Evolutionary conservation across 2,329 filamentous ascomycete species (phyloP).

Genomic region (Penicillium italicum): DNA sequence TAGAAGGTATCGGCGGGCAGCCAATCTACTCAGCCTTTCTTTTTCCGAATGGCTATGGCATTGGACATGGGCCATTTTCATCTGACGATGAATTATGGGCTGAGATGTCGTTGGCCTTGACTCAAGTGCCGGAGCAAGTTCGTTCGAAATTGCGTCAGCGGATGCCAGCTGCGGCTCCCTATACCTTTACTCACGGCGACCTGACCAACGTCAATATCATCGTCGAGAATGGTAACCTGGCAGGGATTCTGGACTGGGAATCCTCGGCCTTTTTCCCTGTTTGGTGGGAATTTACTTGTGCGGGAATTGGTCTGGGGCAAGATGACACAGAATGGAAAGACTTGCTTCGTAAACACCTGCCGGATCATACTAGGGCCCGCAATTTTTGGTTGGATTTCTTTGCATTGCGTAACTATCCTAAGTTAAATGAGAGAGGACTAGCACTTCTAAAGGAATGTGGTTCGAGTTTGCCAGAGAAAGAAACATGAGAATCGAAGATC

Average conservation of each 20-base stretch:
- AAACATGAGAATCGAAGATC: too few species aligned
- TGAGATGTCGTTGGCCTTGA: constrained; percentile 11
- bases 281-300: constrained; percentile 34
- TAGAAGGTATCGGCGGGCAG: constrained; percentile 15
- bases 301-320: neutral
- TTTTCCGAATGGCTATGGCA: neutral
- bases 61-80: constrained; percentile 11
- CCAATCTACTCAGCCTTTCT: constrained; percentile 18
- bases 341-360: neutral
- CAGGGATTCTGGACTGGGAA: constrained; percentile 43
- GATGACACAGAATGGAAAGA: neutral
- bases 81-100: constrained; percentile 17
- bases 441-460: too few species aligned
- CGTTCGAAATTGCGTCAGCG: constrained; percentile 10
- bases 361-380: neutral
- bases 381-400: neutral
- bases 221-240: neutral
- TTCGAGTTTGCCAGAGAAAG: too few species aligned
- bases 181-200: constrained; percentile 41
- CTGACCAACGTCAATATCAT: constrained; percentile 24
- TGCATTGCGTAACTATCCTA: too few species aligned
- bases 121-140: neutral
- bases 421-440: too few species aligned
- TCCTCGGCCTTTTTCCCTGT: constrained; percentile 36
- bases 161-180: constrained; percentile 26